Evolutionary conservation across 768 basidiomycete genomes (phyloP).

Genomic region (Ephemerocybe angulata): DNA sequence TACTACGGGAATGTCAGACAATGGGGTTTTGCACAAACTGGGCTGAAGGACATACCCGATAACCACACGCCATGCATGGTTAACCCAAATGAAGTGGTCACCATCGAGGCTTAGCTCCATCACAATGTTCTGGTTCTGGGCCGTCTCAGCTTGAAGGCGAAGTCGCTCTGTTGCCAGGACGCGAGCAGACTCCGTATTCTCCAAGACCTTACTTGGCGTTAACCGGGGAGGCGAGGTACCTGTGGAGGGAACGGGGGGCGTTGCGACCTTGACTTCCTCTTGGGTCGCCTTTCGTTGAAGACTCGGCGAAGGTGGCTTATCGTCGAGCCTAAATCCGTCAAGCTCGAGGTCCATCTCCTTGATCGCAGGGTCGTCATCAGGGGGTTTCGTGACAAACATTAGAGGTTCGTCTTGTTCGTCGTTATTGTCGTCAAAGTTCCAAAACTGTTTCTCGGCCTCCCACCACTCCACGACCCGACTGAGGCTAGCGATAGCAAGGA

Average conservation of each 20-base stretch:
- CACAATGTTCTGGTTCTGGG: conserved; percentile 94
- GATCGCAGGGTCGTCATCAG: conserved; percentile 47
- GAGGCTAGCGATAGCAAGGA: conserved; percentile 92
- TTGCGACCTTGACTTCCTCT: conserved; percentile 53
- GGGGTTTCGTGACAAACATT: conserved; percentile 90
- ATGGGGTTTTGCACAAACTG: neutral
- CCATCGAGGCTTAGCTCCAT: conserved; percentile 93
- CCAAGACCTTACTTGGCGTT: conserved; percentile 40
- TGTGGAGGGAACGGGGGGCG: conserved; percentile 23
- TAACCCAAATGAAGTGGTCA: conserved; percentile 93
- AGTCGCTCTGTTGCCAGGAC: conserved; percentile 87
- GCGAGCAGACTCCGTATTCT: conserved; percentile 71
- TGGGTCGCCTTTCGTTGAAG: conserved; percentile 42
- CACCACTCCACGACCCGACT: conserved; percentile 99
- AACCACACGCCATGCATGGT: conserved; percentile 92
- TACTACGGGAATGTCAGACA: conserved; percentile 39
- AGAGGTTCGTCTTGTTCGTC: conserved; percentile 89
- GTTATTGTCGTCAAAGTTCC: conserved; percentile 95
- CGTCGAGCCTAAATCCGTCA: conserved; percentile 45
- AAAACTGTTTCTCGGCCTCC: conserved; percentile 99
- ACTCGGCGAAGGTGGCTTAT: conserved; percentile 28
- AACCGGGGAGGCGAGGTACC: conserved; percentile 30
- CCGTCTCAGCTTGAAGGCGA: conserved; percentile 87
- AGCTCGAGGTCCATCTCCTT: conserved; percentile 39
- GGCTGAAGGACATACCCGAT: conserved; percentile 60